Conservation (phyloP, 441 rosid species). For the Gossypium laxum region DNA sequence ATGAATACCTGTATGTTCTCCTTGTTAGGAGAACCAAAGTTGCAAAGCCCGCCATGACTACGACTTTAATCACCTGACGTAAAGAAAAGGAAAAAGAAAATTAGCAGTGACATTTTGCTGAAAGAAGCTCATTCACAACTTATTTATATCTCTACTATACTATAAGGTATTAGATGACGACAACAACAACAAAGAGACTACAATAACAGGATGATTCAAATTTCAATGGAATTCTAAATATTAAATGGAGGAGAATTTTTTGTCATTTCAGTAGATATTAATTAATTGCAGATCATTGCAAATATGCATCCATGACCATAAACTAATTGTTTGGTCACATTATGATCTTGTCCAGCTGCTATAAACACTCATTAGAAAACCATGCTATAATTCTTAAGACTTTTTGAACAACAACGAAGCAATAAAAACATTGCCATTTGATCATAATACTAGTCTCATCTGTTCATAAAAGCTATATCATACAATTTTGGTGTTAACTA, state of each 20-base stretch:
- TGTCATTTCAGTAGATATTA: background rate
- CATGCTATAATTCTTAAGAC: background rate
- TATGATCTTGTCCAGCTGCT: background rate
- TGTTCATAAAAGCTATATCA: too few relatives aligned
- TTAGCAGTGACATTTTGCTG: conserved; percentile 1
- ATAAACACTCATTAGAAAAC: background rate
- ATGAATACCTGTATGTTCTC: conserved; percentile 34
- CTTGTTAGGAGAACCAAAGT: conserved; percentile 66
- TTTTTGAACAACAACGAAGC: background rate
- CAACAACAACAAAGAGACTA: background rate
- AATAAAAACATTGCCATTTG: background rate
- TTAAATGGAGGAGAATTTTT: background rate
- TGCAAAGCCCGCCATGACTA: conserved; percentile 68
- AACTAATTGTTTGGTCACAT: background rate
- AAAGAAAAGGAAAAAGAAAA: background rate
- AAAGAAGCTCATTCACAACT: background rate
- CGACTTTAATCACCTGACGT: conserved; percentile 44
- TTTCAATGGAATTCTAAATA: background rate
- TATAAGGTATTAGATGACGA: background rate
- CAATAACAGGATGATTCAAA: background rate
- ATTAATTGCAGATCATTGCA: background rate
- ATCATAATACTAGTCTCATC: background rate
- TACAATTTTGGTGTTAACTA: too few relatives aligned
- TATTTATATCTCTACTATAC: background rate
- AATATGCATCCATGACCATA: background rate